These are phyloP conservation scores for Heritiera littoralis DNA, from an alignment of 345 rosid species.

Conservation along the genomic window DNA sequence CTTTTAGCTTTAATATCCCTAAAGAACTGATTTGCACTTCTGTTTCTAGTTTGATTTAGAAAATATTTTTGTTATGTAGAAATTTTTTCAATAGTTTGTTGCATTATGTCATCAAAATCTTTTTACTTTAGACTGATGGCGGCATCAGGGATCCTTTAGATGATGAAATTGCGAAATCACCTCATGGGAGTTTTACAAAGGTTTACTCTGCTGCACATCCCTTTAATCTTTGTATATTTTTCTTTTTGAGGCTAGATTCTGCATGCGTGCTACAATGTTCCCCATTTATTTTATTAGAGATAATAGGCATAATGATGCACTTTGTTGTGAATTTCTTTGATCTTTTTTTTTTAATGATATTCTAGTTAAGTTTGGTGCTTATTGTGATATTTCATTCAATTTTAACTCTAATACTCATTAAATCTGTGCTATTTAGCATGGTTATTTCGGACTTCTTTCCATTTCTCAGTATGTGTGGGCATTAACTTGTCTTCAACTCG, in stretches of 20 bases:
- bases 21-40: neutral
- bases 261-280: neutral
- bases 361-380: neutral
- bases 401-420: neutral
- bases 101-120: slow-evolving; percentile 5
- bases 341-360: neutral
- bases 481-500: neutral
- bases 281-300: neutral
- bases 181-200: slow-evolving; percentile 72
- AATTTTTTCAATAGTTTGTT: slow-evolving; percentile 9
- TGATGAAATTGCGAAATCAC: slow-evolving; percentile 49
- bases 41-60: neutral
- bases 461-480: neutral
- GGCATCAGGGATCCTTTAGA: slow-evolving; percentile 58
- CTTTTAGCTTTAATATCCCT: slow-evolving; percentile 5
- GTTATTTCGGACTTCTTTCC: neutral
- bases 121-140: slow-evolving; percentile 49
- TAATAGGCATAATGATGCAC: neutral
- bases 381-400: neutral
- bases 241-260: neutral
- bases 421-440: neutral
- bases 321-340: neutral
- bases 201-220: slow-evolving; percentile 25
- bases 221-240: neutral
- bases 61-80: neutral